Base-by-base conservation (phyloP, 768 basidiomycete species). In the Cystofilobasidium macerans region DNA sequence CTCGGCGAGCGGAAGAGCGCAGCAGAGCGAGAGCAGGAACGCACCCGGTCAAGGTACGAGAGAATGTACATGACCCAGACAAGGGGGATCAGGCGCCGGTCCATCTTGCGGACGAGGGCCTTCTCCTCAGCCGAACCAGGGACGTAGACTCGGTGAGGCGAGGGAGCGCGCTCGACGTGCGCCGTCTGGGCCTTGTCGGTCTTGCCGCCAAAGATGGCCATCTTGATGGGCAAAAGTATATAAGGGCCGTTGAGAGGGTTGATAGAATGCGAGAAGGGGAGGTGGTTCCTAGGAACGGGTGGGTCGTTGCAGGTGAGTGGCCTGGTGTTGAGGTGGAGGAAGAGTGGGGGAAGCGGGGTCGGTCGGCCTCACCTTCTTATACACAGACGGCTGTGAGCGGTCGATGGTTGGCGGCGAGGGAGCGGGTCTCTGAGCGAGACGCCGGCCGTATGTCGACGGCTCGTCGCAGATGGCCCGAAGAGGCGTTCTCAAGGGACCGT, bases 61-160 rank as follows among this genome's bases (percentile, higher is more conserved):
- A 73, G 51, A 14, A 69, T 69, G 64, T 71, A 73, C 35, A 74
- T 54, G 14, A 66, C 54, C 71, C 72, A 73, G 58, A 73, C 73
- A 60, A 69, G 69, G 9, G 71, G 72, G 61, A 75, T 62, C 26
- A 73, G 69, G 45, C 69, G 69, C 56, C 62, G 66, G 67, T 75
- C 74, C 48, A 75, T 73, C 53, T 71, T 72, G 28, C 72, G 36
- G 4, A 75, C 67, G 12, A 75, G 64, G 6, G 45, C 54, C 57
- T 71, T 71, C 62, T 75, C 74, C 4, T 51, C 74, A 3, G 38
- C 69, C 7, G 72, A 70, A 8, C 69, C 70, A 7, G 74, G 74
- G 22, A 64, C 61, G 54, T 75, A 75, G 20, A 54, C 51, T 2
- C 51, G 26, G 51, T 54, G 18, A 13, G 51, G 30, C 28, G 51